Evolutionary conservation across 2,329 filamentous ascomycete species (phyloP).

Genomic region (Diplocarpon mali): DNA sequence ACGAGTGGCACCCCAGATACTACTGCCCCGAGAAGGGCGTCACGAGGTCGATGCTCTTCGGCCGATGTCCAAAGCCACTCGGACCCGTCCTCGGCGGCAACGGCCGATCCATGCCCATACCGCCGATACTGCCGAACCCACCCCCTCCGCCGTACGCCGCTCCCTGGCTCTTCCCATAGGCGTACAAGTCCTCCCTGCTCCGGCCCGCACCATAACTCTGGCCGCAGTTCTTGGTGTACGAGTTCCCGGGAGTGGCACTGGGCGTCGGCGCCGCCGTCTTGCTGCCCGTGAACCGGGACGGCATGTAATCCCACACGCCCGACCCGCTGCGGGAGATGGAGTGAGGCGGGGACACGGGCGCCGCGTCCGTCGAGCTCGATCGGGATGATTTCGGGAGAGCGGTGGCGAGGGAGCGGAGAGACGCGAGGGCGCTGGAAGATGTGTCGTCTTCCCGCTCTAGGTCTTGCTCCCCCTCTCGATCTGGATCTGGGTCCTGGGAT

Average conservation of each 20-base stretch:
- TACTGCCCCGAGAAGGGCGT: constrained; percentile 33
- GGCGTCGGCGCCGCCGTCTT: constrained; percentile 19
- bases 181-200: constrained; percentile 19
- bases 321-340: constrained; percentile 17
- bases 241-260: constrained; percentile 18
- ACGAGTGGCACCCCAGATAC: too few relatives aligned
- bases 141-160: background rate
- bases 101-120: constrained; percentile 31
- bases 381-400: constrained; percentile 16
- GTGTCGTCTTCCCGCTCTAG: too few relatives aligned
- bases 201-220: constrained; percentile 14
- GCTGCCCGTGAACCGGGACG: constrained; percentile 13
- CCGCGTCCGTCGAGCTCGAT: constrained; percentile 8
- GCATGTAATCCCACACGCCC: constrained; percentile 25
- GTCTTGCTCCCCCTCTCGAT: too few relatives aligned
- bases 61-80: constrained; percentile 39
- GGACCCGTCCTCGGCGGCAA: constrained; percentile 42
- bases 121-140: background rate
- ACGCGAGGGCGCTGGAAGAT: constrained; percentile 21
- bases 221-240: constrained; percentile 11
- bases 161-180: constrained; percentile 11
- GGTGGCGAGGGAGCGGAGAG: constrained; percentile 22
- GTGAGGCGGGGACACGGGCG: constrained; percentile 11
- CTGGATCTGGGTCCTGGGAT: too few relatives aligned
- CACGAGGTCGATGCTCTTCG: constrained; percentile 53